Evolutionary conservation across 148 eudicot genomes (phyloP).

Genomic region (Rhododendron simsii): DNA sequence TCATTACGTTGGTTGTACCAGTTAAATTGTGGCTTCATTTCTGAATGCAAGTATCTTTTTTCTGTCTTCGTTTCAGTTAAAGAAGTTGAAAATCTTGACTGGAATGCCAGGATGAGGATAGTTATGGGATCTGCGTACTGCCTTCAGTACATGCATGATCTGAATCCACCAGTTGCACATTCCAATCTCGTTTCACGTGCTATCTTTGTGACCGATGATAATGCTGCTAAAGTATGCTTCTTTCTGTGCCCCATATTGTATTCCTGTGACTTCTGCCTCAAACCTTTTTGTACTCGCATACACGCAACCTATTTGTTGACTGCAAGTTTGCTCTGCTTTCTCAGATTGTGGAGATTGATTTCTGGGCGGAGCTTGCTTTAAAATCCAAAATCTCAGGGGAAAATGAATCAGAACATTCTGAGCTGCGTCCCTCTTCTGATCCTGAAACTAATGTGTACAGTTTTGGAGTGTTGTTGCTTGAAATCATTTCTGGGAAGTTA

Average conservation of each 20-base stretch:
- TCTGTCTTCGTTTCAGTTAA: constrained; percentile 42
- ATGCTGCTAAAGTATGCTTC: constrained; percentile 81
- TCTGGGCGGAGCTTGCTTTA: constrained; percentile 31
- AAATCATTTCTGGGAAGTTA: constrained; percentile 69
- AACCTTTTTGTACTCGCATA: neutral
- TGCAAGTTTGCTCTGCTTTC: neutral
- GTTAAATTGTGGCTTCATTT: neutral
- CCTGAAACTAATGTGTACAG: constrained; percentile 55
- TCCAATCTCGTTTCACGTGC: constrained; percentile 42
- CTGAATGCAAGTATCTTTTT: neutral
- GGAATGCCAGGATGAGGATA: constrained; percentile 74
- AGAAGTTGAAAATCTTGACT: constrained; percentile 89
- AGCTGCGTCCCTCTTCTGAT: constrained; percentile 34
- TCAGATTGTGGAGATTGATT: constrained; percentile 66
- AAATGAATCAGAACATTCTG: constrained; percentile 31
- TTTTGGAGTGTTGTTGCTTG: constrained; percentile 79
- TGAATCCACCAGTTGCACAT: constrained; percentile 67
- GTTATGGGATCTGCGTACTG: constrained; percentile 92
- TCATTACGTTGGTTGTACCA: neutral
- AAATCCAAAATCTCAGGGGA: constrained; percentile 33
- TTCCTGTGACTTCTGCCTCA: neutral
- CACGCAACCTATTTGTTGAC: neutral
- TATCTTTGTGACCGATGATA: constrained; percentile 78
- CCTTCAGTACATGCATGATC: constrained; percentile 82
- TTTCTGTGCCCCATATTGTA: neutral